phyloP scores from a whole-genome alignment of 2,329 filamentous ascomycete genomes.

The Fusarium solani-melongenae region DNA sequence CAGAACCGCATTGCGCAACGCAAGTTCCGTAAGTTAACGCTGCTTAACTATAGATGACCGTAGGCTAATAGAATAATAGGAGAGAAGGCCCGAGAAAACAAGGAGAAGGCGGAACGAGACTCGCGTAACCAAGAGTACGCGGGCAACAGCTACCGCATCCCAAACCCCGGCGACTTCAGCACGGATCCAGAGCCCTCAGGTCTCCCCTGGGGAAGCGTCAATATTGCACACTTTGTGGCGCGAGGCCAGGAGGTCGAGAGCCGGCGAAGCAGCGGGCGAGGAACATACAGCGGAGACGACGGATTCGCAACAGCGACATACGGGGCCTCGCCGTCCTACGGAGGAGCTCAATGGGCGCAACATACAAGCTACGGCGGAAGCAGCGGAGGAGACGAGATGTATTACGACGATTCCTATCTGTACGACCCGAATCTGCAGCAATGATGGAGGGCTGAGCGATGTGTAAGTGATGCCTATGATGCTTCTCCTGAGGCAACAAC shows the following conservation, averaged over 20 bases:
- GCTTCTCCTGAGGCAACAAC: not conserved
- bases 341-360: conserved; percentile 39
- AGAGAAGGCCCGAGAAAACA: conserved; percentile 75
- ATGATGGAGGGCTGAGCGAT: conserved; percentile 10
- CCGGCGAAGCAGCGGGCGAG: conserved; percentile 54
- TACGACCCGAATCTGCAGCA: conserved; percentile 41
- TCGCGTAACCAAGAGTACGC: conserved; percentile 72
- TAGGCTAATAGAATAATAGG: conserved; percentile 56
- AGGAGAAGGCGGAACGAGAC: conserved; percentile 73
- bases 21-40: conserved; percentile 72
- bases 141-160: conserved; percentile 71
- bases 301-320: conserved; percentile 45
- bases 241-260: conserved; percentile 63
- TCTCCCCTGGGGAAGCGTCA: conserved; percentile 78
- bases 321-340: conserved; percentile 37
- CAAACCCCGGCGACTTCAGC: conserved; percentile 66
- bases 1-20: conserved; percentile 82
- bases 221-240: conserved; percentile 65
- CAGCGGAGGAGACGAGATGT: conserved; percentile 48
- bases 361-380: conserved; percentile 48
- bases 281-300: conserved; percentile 52
- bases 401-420: conserved; percentile 47
- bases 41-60: too few relatives aligned
- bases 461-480: conserved; percentile 16
- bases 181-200: conserved; percentile 67